These are phyloP conservation scores for Phytophthora idaei DNA, from an alignment of 352 stramenopile species.

Conservation along the genomic window DNA sequence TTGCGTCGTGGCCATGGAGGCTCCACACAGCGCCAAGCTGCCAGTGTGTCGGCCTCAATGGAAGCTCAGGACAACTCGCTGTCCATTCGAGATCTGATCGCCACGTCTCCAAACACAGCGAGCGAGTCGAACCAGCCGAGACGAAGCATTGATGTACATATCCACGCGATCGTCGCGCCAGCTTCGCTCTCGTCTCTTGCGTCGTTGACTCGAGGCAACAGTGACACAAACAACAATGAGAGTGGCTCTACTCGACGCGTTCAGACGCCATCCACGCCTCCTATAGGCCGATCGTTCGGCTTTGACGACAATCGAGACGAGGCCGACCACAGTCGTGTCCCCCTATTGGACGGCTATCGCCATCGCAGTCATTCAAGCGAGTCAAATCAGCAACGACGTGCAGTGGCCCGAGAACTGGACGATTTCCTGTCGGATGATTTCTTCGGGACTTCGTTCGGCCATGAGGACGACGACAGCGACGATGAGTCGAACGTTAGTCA, in stretches of 20 bases:
- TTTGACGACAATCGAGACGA: constrained; percentile 39
- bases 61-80: constrained; percentile 56
- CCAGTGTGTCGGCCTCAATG: constrained; percentile 24
- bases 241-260: constrained; percentile 7
- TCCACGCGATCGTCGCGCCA: constrained; percentile 84
- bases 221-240: constrained; percentile 7
- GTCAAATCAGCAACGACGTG: constrained; percentile 30
- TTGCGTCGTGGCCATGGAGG: constrained; percentile 23
- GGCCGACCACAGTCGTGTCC: constrained; percentile 61
- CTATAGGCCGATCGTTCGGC: constrained; percentile 31
- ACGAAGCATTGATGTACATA: constrained; percentile 87
- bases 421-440: constrained; percentile 70
- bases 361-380: constrained; percentile 34
- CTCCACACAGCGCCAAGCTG: constrained; percentile 14
- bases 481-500: constrained; percentile 27
- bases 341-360: constrained; percentile 57
- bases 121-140: constrained; percentile 42
- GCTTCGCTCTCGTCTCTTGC: constrained; percentile 74
- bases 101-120: constrained; percentile 33
- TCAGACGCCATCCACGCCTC: constrained; percentile 34
- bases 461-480: constrained; percentile 35
- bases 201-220: constrained; percentile 41
- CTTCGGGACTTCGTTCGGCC: constrained; percentile 66
- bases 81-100: constrained; percentile 70
- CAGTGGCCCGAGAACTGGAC: constrained; percentile 46